A percentile compares a stretch with the other conserved stretches of the same genome.
phyloP scores from a whole-genome alignment of 106 monocot genomes.

The Acanthochlamys bracteata region DNA sequence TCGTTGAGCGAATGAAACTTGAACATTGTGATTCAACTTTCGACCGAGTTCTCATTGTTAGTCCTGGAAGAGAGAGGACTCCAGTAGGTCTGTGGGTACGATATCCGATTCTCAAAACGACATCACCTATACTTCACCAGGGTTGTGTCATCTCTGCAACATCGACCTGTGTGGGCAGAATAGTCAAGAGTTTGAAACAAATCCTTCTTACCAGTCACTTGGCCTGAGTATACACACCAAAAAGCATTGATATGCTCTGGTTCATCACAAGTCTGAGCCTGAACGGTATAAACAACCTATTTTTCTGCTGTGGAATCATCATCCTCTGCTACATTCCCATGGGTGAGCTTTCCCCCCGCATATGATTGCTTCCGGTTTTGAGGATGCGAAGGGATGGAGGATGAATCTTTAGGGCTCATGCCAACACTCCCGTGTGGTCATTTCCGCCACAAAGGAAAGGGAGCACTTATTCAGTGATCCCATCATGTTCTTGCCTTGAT shows the following conservation, averaged over 20 bases:
- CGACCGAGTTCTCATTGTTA: neutral
- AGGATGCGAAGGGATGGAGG: slow-evolving; percentile 4
- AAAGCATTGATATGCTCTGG: neutral
- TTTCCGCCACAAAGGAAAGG: slow-evolving; percentile 5
- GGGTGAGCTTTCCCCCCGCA: slow-evolving; percentile 1
- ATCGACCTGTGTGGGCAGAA: neutral
- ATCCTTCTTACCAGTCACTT: neutral
- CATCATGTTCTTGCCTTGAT: slow-evolving; percentile 1
- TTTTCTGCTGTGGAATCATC: slow-evolving; percentile 5
- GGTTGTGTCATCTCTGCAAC: neutral
- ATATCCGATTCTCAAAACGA: neutral
- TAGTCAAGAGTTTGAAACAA: neutral
- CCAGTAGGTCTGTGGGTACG: neutral
- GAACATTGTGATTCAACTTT: slow-evolving; percentile 1
- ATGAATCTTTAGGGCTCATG: slow-evolving; percentile 5
- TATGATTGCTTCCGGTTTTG: slow-evolving; percentile 1
- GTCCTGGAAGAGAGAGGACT: neutral
- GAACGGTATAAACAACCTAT: slow-evolving; percentile 2
- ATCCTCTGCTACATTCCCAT: slow-evolving; percentile 1
- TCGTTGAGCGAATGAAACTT: neutral
- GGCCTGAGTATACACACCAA: slow-evolving; percentile 1
- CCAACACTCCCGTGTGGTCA: slow-evolving; percentile 6
- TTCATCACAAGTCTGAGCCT: neutral
- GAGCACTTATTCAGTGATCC: slow-evolving; percentile 5
- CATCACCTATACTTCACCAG: neutral